phyloP scores from a whole-genome alignment of 2,329 filamentous ascomycete species.

The Trichoderma simmonsii region DNA sequence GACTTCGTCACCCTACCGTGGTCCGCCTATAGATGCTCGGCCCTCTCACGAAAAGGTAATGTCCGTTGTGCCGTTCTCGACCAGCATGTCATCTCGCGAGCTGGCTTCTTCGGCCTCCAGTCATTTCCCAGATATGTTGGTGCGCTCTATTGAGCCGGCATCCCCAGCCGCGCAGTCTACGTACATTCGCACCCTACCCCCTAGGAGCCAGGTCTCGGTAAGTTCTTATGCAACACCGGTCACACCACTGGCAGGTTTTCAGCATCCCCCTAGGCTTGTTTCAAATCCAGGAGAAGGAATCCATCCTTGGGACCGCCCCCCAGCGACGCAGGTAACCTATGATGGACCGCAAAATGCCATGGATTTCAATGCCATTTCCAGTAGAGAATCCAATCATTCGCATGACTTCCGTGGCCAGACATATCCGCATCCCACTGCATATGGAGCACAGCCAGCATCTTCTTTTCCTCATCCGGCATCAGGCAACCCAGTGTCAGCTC shows the following conservation, averaged over 20 bases:
- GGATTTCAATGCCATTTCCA: background rate
- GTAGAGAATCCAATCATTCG: constrained; percentile 15
- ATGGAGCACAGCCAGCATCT: background rate
- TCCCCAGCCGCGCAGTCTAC: constrained; percentile 38
- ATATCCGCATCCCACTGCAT: background rate
- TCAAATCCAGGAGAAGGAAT: constrained; percentile 23
- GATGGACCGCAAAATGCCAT: background rate
- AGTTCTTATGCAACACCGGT: constrained; percentile 23
- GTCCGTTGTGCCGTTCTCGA: constrained; percentile 21
- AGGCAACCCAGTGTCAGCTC: constrained; percentile 21
- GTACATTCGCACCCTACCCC: constrained; percentile 34
- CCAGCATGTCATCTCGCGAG: constrained; percentile 25
- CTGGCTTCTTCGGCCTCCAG: constrained; percentile 25
- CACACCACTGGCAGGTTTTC: constrained; percentile 18
- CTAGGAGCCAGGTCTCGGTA: constrained; percentile 26
- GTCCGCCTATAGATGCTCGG: constrained; percentile 13
- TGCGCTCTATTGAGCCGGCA: constrained; percentile 45
- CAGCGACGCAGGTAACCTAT: background rate
- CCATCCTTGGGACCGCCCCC: constrained; percentile 17
- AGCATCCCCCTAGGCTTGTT: constrained; percentile 23
- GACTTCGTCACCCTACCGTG: constrained; percentile 11
- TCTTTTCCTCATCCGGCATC: constrained; percentile 14
- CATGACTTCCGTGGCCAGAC: constrained; percentile 2
- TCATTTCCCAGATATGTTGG: constrained; percentile 40
- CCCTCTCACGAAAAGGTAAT: constrained; percentile 29